A percentile compares a stretch with the other conserved stretches of the same genome.
Evolutionary conservation across 352 stramenopile species (phyloP).

Genomic region (Phytopythium oedochilum): DNA sequence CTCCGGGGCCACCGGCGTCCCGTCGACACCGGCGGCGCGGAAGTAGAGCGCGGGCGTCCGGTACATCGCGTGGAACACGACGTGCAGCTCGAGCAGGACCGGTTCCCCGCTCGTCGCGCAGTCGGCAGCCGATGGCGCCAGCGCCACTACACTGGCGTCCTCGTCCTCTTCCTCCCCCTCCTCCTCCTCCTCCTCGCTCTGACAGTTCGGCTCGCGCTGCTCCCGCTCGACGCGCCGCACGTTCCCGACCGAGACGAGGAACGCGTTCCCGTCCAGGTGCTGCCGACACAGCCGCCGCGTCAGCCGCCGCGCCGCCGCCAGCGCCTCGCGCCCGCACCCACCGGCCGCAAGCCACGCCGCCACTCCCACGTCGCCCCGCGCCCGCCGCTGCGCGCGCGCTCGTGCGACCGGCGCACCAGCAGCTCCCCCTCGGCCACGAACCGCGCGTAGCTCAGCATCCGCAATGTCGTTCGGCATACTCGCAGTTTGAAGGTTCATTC

Average conservation of each 20-base stretch:
- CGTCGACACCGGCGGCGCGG: slow-evolving; percentile 30
- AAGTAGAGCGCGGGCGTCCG: slow-evolving; percentile 77
- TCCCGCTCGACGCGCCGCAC: slow-evolving; percentile 2
- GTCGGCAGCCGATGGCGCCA: neutral
- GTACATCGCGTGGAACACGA: slow-evolving; percentile 78
- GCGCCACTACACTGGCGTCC: slow-evolving; percentile 4
- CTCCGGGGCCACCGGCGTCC: slow-evolving; percentile 18
- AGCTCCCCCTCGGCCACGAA: slow-evolving; percentile 45
- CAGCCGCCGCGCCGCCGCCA: neutral
- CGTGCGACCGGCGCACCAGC: slow-evolving; percentile 36
- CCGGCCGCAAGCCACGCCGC: slow-evolving; percentile 41
- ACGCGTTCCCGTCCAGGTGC: slow-evolving; percentile 62
- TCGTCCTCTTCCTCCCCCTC: too few species aligned
- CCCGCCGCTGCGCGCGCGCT: slow-evolving; percentile 10
- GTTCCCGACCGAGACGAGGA: slow-evolving; percentile 58
- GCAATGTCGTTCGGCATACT: too few species aligned
- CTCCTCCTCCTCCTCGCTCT: slow-evolving; percentile 1
- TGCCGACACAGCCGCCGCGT: slow-evolving; percentile 10
- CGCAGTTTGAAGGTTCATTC: too few species aligned
- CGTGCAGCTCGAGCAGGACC: slow-evolving; percentile 72
- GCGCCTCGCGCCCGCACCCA: slow-evolving; percentile 7
- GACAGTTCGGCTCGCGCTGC: slow-evolving; percentile 1
- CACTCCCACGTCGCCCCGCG: slow-evolving; percentile 45
- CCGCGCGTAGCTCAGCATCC: slow-evolving; percentile 32
- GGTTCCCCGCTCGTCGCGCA: slow-evolving; percentile 16